Percentiles rank a stretch among this genome's conserved stretches.
Conservation (phyloP, 495 filamentous ascomycete genomes). For the Recurvomyces mirabilis region DNA sequence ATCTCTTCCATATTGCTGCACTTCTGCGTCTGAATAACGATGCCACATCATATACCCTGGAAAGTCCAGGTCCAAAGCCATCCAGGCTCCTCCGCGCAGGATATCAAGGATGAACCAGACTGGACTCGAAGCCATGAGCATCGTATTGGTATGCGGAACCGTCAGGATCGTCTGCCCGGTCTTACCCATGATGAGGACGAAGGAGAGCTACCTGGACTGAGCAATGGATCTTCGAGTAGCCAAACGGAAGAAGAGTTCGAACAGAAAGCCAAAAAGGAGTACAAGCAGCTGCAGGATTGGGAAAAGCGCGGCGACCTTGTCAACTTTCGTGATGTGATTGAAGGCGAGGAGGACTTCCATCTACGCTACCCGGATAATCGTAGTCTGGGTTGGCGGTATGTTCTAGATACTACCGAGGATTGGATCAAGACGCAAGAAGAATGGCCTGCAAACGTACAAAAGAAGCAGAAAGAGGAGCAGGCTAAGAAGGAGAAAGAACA, state of each 20-base stretch:
- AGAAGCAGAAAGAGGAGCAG: slow-evolving; percentile 17
- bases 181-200: slow-evolving; percentile 21
- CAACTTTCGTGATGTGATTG: slow-evolving; percentile 16
- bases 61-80: slow-evolving; percentile 9
- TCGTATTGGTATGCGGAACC: slow-evolving; percentile 17
- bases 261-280: not conserved
- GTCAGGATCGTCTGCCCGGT: slow-evolving; percentile 14
- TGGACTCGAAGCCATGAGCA: slow-evolving; percentile 18
- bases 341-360: slow-evolving; percentile 9
- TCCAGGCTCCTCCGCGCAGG: slow-evolving; percentile 17
- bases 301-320: slow-evolving; percentile 12
- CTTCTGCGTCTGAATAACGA: slow-evolving; percentile 1
- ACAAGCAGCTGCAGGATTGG: slow-evolving; percentile 6
- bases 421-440: slow-evolving; percentile 16
- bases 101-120: slow-evolving; percentile 16
- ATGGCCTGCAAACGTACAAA: slow-evolving; percentile 22
- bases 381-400: slow-evolving; percentile 17
- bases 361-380: slow-evolving; percentile 11
- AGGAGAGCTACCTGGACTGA: not conserved
- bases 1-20: no score
- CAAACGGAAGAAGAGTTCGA: slow-evolving; percentile 2
- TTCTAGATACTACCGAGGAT: slow-evolving; percentile 16
- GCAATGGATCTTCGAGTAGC: not conserved
- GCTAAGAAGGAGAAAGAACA: slow-evolving; percentile 11
- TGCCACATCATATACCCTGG: slow-evolving; percentile 19